Conservation (phyloP, 2,329 filamentous ascomycete species). For the Monilinia fructicola region DNA sequence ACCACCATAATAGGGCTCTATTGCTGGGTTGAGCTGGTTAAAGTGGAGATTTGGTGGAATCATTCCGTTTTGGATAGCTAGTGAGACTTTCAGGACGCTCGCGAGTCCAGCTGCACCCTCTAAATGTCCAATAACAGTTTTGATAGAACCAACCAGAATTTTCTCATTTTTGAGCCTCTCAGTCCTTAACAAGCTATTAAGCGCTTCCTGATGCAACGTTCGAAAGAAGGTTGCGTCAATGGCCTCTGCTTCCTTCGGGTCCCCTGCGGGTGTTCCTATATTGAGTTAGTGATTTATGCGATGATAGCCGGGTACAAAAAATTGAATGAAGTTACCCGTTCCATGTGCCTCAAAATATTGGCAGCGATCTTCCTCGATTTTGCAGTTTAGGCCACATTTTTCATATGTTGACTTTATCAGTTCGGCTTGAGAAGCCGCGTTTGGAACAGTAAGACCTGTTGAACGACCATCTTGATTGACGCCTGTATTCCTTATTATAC, state of each 20-base stretch:
- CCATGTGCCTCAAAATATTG: constrained; percentile 30
- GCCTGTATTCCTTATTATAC: constrained; percentile 49
- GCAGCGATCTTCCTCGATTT: constrained; percentile 11
- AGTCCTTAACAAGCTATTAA: neutral
- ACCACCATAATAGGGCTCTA: neutral
- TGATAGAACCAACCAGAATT: neutral
- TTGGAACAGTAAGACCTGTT: constrained; percentile 56
- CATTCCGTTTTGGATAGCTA: neutral
- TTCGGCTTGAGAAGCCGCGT: constrained; percentile 44
- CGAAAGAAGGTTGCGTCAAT: constrained; percentile 23
- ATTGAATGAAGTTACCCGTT: constrained; percentile 10
- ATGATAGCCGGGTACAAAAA: no score
- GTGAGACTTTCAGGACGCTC: neutral
- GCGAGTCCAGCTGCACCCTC: neutral
- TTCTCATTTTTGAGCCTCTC: neutral
- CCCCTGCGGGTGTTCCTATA: constrained; percentile 29
- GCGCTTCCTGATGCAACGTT: no score
- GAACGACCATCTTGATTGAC: constrained; percentile 53
- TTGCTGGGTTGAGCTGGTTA: neutral
- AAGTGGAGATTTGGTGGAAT: neutral
- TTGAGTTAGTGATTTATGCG: no score
- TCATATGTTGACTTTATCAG: constrained; percentile 49
- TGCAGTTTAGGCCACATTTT: constrained; percentile 44
- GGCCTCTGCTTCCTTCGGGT: constrained; percentile 31
- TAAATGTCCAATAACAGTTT: neutral